Evolutionary conservation across 2,329 filamentous ascomycete genomes (phyloP), one percentile per base, ranked within the genome.

Genomic region (Ophiostoma piceae): DNA sequence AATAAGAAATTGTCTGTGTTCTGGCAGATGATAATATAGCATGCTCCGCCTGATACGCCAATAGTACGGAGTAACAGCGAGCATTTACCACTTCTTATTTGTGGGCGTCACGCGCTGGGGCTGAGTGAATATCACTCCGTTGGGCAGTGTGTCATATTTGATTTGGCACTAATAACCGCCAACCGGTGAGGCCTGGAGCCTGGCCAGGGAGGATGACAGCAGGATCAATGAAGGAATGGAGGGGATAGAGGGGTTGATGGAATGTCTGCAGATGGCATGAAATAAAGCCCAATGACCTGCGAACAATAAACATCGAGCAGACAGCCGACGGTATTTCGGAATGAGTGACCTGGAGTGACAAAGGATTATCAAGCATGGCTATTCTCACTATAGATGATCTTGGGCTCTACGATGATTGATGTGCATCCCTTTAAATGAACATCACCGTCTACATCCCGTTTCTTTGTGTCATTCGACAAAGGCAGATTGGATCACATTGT

Each of bases 151-250:
- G 51, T 57, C 51, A 57, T 57, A 57, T 57, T 57, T 26, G 7
- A 57, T 12, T 57, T 26, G 51, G 51, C 51, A 64, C 60, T 29
- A 39, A 41, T 41, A 65, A 65, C 62, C 62, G 62, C 62, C 62
- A 65, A 65, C 62, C 62, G 62, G 62, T 39, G 32, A 65, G 19
- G 62, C 60, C 7, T 9, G 60, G 29, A 64, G 29, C 14, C 51
- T 57, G 43, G 43, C 43, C 7, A 26, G 51, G 22, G 51, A 57
- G 51, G 51, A 57, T 22, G 22, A 26, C 51, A 57, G 51, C n/a
- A 57, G 51, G 51, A 26, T 57, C 8, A 57, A 9, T 29, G 51
- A 57, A 57, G 51, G 51, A 57, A 57, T 57, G 51, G 51, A 57
- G 51, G 51, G 9, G 9, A 26, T 22, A 16, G 51, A 14, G 22